Conservation (phyloP, 2,329 filamentous ascomycete species). For the Apiospora saccharicola region DNA sequence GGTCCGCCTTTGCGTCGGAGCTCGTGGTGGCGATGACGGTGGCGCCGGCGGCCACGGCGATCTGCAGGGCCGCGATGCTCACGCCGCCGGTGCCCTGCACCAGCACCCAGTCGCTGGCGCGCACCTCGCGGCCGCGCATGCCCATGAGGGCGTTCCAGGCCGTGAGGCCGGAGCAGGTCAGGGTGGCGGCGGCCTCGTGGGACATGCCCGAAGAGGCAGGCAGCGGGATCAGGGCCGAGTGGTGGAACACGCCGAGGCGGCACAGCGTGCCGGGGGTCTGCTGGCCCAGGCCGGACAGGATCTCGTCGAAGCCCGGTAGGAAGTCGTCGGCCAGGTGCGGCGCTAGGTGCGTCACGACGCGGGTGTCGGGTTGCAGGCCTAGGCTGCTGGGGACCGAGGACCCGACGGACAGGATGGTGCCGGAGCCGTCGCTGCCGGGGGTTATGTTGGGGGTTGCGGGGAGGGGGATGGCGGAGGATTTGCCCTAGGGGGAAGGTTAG, state of each 20-base stretch:
- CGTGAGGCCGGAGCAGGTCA: slow-evolving; percentile 58
- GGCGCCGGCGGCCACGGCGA: slow-evolving; percentile 58
- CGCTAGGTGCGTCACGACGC: slow-evolving; percentile 55
- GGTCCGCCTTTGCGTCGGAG: slow-evolving; percentile 59
- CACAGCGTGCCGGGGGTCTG: slow-evolving; percentile 57
- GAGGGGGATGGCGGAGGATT: slow-evolving; percentile 1
- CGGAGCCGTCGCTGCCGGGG: slow-evolving; percentile 57
- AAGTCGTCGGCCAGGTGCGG: slow-evolving; percentile 59
- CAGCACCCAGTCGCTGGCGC: slow-evolving; percentile 44
- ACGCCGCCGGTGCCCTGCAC: slow-evolving; percentile 51
- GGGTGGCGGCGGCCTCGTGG: slow-evolving; percentile 46
- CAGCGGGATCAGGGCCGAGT: slow-evolving; percentile 49
- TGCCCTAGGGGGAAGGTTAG: slow-evolving; percentile 1
- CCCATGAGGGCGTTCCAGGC: slow-evolving; percentile 62
- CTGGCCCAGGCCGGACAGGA: slow-evolving; percentile 65
- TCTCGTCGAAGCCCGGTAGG: slow-evolving; percentile 64
- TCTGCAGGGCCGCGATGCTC: slow-evolving; percentile 46
- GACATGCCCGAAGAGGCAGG: slow-evolving; percentile 29
- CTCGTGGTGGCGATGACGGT: slow-evolving; percentile 67
- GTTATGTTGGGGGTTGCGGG: slow-evolving; percentile 29
- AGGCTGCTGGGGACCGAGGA: slow-evolving; percentile 27
- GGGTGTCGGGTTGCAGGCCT: slow-evolving; percentile 44
- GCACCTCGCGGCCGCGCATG: slow-evolving; percentile 49
- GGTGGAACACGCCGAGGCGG: slow-evolving; percentile 56
- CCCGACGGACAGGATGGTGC: slow-evolving; percentile 48